A percentile compares a stretch with the other conserved stretches of the same genome.
These are phyloP conservation scores for Fusarium compactum DNA, from an alignment of 2,329 filamentous ascomycete species.

Conservation along the genomic window DNA sequence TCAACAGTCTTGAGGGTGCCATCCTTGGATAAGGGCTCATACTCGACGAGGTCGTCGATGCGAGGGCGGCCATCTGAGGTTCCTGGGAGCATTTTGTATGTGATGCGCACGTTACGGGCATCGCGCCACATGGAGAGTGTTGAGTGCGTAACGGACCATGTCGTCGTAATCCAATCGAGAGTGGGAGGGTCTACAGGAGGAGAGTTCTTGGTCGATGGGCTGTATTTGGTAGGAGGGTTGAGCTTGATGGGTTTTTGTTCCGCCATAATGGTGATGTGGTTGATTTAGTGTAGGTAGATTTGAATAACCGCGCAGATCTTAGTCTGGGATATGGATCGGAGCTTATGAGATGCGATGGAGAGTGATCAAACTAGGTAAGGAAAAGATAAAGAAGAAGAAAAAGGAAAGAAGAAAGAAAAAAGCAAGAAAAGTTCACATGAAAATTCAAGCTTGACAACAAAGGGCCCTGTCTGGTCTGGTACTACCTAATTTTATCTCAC, in stretches of 20 bases:
- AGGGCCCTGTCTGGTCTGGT: slow-evolving; percentile 8
- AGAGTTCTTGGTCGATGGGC: slow-evolving; percentile 41
- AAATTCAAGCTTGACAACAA: not conserved
- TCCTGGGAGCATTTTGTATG: slow-evolving; percentile 70
- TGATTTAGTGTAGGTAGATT: not conserved
- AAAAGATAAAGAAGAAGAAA: not conserved
- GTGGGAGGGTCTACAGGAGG: slow-evolving; percentile 58
- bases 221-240: slow-evolving; percentile 63
- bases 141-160: slow-evolving; percentile 81
- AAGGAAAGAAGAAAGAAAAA: not conserved
- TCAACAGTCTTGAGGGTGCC: slow-evolving; percentile 69
- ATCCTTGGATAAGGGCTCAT: slow-evolving; percentile 66
- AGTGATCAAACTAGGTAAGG: not conserved
- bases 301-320: not conserved
- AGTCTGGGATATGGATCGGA: not conserved
- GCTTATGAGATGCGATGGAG: not conserved
- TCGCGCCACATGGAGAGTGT: slow-evolving; percentile 84
- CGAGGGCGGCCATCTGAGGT: slow-evolving; percentile 56
- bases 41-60: slow-evolving; percentile 80
- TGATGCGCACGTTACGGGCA: slow-evolving; percentile 83
- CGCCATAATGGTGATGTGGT: slow-evolving; percentile 32
- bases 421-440: slow-evolving; percentile 9
- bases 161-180: slow-evolving; percentile 71
- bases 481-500: slow-evolving; percentile 28
- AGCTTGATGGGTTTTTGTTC: slow-evolving; percentile 43